These are phyloP conservation scores for Alternaria postmessia DNA, from an alignment of 2,329 filamentous ascomycete genomes.

Conservation along the genomic window DNA sequence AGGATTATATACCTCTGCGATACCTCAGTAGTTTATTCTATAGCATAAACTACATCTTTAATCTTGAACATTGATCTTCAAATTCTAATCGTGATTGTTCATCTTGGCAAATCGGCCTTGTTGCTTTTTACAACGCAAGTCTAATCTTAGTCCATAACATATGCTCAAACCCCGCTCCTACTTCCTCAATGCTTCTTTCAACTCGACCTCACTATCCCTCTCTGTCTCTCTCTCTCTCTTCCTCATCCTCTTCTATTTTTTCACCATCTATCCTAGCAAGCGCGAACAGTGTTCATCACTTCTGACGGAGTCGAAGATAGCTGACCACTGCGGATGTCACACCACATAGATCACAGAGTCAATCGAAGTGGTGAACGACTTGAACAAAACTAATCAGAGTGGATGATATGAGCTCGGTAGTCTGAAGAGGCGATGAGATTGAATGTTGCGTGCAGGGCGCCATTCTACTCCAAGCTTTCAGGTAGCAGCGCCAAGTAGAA, in stretches of 20 bases:
- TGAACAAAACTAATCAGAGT: not conserved
- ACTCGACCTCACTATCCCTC: conserved; percentile 12
- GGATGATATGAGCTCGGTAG: not conserved
- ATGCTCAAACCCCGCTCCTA: conserved; percentile 5
- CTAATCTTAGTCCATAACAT: not conserved
- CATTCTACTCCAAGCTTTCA: not conserved
- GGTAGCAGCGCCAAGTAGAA: not conserved
- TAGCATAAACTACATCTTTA: conserved; percentile 4
- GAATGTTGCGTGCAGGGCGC: not conserved
- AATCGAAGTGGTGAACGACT: not conserved
- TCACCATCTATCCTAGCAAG: no score
- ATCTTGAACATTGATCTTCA: not conserved
- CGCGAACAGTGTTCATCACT: no score
- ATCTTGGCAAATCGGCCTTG: no score
- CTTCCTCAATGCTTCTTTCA: conserved; percentile 18
- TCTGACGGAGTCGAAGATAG: no score
- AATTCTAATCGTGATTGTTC: not conserved
- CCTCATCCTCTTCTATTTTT: not conserved
- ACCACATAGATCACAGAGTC: no score
- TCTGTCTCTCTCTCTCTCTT: not conserved
- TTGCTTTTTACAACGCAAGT: no score
- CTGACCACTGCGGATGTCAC: no score
- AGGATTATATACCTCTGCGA: not conserved
- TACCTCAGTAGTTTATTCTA: conserved; percentile 3
- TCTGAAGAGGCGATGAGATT: not conserved